Percentiles rank a stretch among this genome's conserved stretches.
These are phyloP conservation scores for Phytophthora melonis DNA, from an alignment of 352 stramenopile species.

Conservation along the genomic window DNA sequence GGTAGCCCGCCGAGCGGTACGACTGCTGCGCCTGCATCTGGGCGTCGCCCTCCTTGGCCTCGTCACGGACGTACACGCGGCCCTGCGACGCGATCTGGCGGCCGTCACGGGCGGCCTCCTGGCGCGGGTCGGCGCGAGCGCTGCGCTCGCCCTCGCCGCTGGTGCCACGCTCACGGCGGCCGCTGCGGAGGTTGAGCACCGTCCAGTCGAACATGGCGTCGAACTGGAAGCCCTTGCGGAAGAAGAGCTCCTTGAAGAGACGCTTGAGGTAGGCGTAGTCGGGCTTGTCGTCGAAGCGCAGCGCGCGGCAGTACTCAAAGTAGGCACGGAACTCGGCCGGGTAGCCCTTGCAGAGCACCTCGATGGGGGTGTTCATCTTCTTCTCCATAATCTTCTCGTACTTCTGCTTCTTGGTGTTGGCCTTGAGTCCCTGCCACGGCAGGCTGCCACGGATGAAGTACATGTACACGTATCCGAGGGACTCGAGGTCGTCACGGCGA, in stretches of 20 bases:
- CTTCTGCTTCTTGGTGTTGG: constrained; percentile 95
- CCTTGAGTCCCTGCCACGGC: constrained; percentile 98
- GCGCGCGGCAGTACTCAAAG: constrained; percentile 94
- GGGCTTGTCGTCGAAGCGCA: constrained; percentile 91
- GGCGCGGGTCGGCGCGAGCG: constrained; percentile 65
- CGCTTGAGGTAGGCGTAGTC: constrained; percentile 93
- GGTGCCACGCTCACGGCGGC: constrained; percentile 67
- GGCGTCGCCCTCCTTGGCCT: constrained; percentile 67
- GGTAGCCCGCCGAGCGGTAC: constrained; percentile 63
- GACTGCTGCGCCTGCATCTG: constrained; percentile 58
- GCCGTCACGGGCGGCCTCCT: constrained; percentile 55
- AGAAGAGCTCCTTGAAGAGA: constrained; percentile 99
- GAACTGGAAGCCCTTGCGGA: constrained; percentile 98
- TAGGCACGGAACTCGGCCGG: constrained; percentile 97
- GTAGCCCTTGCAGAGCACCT: constrained; percentile 95
- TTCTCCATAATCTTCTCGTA: constrained; percentile 99
- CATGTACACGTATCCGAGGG: constrained; percentile 96
- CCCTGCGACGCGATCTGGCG: constrained; percentile 65
- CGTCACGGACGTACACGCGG: constrained; percentile 73
- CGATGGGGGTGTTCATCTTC: constrained; percentile 96
- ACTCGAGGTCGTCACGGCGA: constrained; percentile 98
- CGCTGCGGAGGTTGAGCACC: constrained; percentile 90
- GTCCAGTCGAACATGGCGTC: constrained; percentile 99
- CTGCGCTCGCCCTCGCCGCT: constrained; percentile 75
- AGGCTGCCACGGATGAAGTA: constrained; percentile 96